Percentiles rank a stretch among this genome's conserved stretches.
Evolutionary conservation across 805 yeast genomes (phyloP).

Genomic region (Clavispora asparagi): DNA sequence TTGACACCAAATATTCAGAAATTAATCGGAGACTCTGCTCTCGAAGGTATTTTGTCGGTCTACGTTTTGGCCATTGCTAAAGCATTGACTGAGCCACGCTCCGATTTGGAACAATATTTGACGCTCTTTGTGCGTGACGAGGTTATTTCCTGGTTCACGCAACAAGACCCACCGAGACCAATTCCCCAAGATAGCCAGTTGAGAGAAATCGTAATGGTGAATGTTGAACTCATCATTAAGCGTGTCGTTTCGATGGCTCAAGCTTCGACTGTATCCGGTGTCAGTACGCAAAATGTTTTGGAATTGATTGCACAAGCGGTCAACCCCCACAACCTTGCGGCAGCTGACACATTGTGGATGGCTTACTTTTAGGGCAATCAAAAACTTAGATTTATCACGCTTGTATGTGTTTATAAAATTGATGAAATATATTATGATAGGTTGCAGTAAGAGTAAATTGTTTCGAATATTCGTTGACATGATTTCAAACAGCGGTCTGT

Average conservation of each 20-base stretch:
- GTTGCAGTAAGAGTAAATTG: too few relatives aligned
- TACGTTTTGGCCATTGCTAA: conserved; percentile 80
- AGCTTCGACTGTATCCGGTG: conserved; percentile 56
- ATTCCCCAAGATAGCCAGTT: conserved; percentile 79
- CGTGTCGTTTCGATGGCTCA: conserved; percentile 69
- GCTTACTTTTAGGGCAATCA: conserved; percentile 62
- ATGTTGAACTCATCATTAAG: conserved; percentile 79
- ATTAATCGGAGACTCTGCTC: conserved; percentile 87
- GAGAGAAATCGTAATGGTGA: conserved; percentile 79
- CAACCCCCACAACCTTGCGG: conserved; percentile 87
- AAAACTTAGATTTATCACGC: neutral
- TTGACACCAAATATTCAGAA: conserved; percentile 93
- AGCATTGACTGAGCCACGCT: conserved; percentile 86
- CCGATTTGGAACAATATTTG: conserved; percentile 84
- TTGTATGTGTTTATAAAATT: neutral
- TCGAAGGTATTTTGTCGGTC: conserved; percentile 88
- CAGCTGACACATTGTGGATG: conserved; percentile 92
- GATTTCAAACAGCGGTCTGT: neutral
- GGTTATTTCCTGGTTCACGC: conserved; percentile 89
- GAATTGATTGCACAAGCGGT: conserved; percentile 93
- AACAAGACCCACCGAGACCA: conserved; percentile 66
- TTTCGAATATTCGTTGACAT: too few relatives aligned
- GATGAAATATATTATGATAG: neutral
- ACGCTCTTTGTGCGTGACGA: conserved; percentile 96
- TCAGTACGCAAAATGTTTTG: conserved; percentile 82